Base-by-base conservation (phyloP, 345 rosid genomes). In the Euphorbia peplus region DNA sequence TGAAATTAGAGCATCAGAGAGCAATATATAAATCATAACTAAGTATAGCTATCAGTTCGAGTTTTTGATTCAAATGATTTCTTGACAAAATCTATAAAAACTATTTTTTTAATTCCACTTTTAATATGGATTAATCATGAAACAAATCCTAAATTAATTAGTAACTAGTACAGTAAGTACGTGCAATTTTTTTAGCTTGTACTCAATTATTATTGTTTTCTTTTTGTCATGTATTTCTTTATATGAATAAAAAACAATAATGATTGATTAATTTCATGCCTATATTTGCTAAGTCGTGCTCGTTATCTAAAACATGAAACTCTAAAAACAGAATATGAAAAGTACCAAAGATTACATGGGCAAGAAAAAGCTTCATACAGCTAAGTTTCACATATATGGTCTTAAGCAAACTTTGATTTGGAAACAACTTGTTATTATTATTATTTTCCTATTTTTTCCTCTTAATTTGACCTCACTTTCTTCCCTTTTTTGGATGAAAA, bases 311-410 rank as follows among this genome's bases (percentile, higher is more conserved):
- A 50, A 29, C 39, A 4, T 13, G n/a, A 32, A 61, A 61, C 11
- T 42, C 51, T 16, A 62, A 22, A 63, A 14, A 13, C 28, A 29
- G 53, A 44, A 44, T 63, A 35, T 16, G 22, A 62, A 39, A n/a
- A 61, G 10, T 61, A 16, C 46, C 44, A 37, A 62, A 21, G 66
- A 62, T 62, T 22, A 62, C 51, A 62, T 10, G 30, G 42, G 5
- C 11, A 62, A 24, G 28, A 58, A 21, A n/a, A 28, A 8, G 41
- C 16, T 50, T 58, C n/a, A 62, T 35, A 60, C 22, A 35, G 47
- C 47, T 35, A 62, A 62, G 14, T 42, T 62, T 58, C n/a, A 22
- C 32, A 62, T 41, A 42, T 2, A 29, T 15, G 21, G 22, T 11
- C 26, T 24, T 44, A 1, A 8, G 21, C 16, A 44, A 32, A 59